Evolutionary conservation across 176 grass and related monocot species (phyloP).

Genomic region (Elymus sibiricus): DNA sequence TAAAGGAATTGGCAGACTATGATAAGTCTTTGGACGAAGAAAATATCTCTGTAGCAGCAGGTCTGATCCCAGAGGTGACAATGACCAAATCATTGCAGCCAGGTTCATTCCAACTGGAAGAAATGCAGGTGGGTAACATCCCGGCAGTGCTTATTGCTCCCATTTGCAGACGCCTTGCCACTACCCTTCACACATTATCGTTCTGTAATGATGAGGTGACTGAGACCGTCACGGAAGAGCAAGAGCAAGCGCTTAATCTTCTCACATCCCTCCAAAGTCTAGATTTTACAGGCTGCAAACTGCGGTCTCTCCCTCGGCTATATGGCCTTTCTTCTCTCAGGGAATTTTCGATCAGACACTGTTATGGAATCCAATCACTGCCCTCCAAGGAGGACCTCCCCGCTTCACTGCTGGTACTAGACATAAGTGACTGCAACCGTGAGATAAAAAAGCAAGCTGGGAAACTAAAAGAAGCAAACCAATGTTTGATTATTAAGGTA

Average conservation of each 20-base stretch:
- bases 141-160: neutral
- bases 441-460: too few species aligned
- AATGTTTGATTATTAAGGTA: too few species aligned
- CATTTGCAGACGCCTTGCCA: neutral
- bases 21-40: neutral
- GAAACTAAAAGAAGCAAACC: too few species aligned
- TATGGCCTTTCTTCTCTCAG: neutral
- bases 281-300: neutral
- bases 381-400: neutral
- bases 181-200: neutral
- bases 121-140: neutral
- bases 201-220: neutral
- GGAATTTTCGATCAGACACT: rapidly evolving
- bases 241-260: neutral
- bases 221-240: neutral
- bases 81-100: neutral
- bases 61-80: neutral
- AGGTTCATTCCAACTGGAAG: neutral
- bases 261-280: neutral
- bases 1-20: neutral
- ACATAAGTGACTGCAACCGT: neutral
- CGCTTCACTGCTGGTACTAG: too few species aligned
- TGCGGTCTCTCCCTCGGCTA: neutral
- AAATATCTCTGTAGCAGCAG: neutral
- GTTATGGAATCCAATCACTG: neutral